Evolutionary conservation across 768 basidiomycete genomes (phyloP), one percentile per base, ranked within the genome.

Genomic region (Flagelloscypha sp.): DNA sequence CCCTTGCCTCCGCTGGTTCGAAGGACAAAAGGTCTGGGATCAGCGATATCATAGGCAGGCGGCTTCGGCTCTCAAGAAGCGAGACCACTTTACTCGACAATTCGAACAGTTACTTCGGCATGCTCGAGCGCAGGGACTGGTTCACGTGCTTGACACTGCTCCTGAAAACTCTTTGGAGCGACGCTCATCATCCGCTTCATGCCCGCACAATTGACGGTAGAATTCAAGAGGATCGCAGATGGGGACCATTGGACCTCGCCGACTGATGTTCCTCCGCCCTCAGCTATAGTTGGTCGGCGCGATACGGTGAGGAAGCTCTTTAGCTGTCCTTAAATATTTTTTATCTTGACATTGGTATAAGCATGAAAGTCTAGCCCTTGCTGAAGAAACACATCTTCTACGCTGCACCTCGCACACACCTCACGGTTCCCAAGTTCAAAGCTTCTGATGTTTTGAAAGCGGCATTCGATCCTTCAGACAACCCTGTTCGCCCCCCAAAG

Each of bases 181-280:
- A n/a, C n/a, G n/a, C n/a, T n/a, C n/a, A n/a, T n/a, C n/a, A n/a
- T n/a, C n/a, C n/a, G n/a, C n/a, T n/a, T n/a, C n/a, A n/a, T n/a
- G n/a, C n/a, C n/a, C n/a, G n/a, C n/a, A n/a, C n/a, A n/a, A 17
- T 42, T 4, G 46, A 45, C 19, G 59, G 60, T 1, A 40, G 47
- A 9, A 66, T 66, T 23, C 62, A 68, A 43, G 38, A 44, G 12
- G 62, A 66, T 22, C 52, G 66, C 21, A 53, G 71, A 18, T 69
- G 65, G 70, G 74, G 74, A 0, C 75, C 74, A 2, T 50, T 77
- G 20, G 75, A 78, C 48, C 52, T 86, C 18, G 70, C 69, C 10
- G 72, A 71, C 5, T n/a, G 86, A 90, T 58, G 57, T 53, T 3
- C 84, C 84, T 1, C 83, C 85, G 7, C 71, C 80, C 3, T 75